A percentile compares a stretch with the other conserved stretches of the same genome.
These are phyloP conservation scores for Colletotrichum sp. DNA, from an alignment of 2,329 filamentous ascomycete species.

Conservation along the genomic window DNA sequence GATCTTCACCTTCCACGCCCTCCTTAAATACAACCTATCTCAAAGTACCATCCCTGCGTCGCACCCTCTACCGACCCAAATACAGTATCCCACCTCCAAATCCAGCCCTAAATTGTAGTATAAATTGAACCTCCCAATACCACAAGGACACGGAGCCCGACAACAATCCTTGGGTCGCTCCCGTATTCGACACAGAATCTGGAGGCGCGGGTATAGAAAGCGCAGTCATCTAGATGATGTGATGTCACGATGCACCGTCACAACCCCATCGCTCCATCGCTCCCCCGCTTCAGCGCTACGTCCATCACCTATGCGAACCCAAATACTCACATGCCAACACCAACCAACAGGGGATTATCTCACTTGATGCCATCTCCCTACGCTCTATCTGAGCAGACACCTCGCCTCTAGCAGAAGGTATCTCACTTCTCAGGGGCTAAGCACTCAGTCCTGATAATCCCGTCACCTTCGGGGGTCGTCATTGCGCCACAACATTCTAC, in stretches of 20 bases:
- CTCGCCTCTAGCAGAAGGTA: rapidly evolving
- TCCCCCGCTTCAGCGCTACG: too few relatives aligned
- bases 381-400: too few relatives aligned
- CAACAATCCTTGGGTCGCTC: background rate
- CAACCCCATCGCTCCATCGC: too few relatives aligned
- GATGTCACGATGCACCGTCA: background rate
- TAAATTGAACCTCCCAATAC: rapidly evolving
- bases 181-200: background rate
- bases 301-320: background rate
- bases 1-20: background rate
- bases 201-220: background rate
- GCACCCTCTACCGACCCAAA: too few relatives aligned
- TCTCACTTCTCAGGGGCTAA: background rate
- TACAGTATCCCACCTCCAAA: background rate
- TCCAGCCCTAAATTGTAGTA: background rate
- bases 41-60: too few relatives aligned
- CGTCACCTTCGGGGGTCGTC: rapidly evolving
- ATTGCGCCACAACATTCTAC: background rate
- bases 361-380: background rate
- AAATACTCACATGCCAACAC: background rate
- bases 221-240: background rate
- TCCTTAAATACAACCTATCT: background rate
- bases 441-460: background rate
- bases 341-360: background rate
- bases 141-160: background rate